Conservation (phyloP, 2,329 filamentous ascomycete genomes). For the Seiridium cupressi region DNA sequence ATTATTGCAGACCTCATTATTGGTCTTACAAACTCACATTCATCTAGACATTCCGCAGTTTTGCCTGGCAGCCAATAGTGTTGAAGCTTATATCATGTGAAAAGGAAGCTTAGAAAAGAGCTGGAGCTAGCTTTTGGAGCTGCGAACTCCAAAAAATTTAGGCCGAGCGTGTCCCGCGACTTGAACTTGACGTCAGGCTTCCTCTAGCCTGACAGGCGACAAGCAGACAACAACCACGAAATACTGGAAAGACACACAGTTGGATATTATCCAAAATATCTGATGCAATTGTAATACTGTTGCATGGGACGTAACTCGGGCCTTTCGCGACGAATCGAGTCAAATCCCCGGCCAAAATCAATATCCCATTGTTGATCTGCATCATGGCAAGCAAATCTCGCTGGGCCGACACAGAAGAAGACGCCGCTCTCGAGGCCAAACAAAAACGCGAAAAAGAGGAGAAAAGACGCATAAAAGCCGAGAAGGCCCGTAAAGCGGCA, state of each 20-base stretch:
- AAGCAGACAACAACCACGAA: not conserved
- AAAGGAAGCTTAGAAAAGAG: not conserved
- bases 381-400: slow-evolving; percentile 70
- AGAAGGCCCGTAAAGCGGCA: slow-evolving; percentile 72
- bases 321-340: no score
- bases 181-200: slow-evolving; percentile 8
- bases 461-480: slow-evolving; percentile 79
- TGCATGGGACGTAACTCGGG: no score
- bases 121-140: not conserved
- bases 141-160: not conserved
- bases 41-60: not conserved
- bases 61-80: not conserved
- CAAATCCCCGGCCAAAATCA: no score
- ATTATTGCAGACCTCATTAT: slow-evolving; percentile 23
- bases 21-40: slow-evolving; percentile 4
- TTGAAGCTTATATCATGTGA: not conserved
- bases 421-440: slow-evolving; percentile 70
- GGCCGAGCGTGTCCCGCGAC: slow-evolving; percentile 21
- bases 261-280: not conserved
- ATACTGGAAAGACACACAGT: not conserved
- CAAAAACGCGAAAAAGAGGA: slow-evolving; percentile 83
- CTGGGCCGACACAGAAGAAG: slow-evolving; percentile 85
- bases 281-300: not conserved
- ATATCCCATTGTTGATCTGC: not conserved
- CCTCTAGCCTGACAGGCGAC: not conserved